A percentile compares a stretch with the other conserved stretches of the same genome.
phyloP scores from a whole-genome alignment of 2,329 filamentous ascomycete species.

The Fonsecaea multimorphosa region DNA sequence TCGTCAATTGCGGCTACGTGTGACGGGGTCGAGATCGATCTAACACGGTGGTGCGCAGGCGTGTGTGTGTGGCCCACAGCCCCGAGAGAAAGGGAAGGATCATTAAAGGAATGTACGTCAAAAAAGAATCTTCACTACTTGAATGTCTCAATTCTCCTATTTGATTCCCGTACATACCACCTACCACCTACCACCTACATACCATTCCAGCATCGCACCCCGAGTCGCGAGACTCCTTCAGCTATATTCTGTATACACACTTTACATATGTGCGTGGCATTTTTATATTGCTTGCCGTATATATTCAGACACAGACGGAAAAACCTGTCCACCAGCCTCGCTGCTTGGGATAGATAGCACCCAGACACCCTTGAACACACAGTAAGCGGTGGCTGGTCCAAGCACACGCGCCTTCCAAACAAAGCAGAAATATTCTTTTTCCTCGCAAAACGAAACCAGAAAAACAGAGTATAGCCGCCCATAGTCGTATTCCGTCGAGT shows the following conservation, averaged over 20 bases:
- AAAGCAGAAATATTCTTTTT: slow-evolving; percentile 10
- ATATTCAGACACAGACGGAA: neutral
- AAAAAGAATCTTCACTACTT: too few relatives aligned
- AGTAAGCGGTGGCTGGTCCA: neutral
- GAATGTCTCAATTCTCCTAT: neutral
- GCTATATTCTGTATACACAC: neutral
- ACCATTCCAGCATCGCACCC: neutral
- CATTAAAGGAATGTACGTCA: too few relatives aligned
- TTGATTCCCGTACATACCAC: neutral
- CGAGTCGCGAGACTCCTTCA: slow-evolving; percentile 16
- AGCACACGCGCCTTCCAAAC: slow-evolving; percentile 1
- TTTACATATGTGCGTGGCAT: neutral
- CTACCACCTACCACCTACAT: too few relatives aligned
- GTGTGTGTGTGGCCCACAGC: too few relatives aligned
- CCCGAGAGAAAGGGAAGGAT: too few relatives aligned
- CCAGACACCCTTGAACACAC: neutral
- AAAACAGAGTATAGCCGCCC: slow-evolving; percentile 17
- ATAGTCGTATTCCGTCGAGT: slow-evolving; percentile 13
- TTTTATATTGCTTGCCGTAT: slow-evolving; percentile 8
- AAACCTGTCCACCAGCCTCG: neutral
- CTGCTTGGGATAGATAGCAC: neutral
- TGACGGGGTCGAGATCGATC: too few relatives aligned
- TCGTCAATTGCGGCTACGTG: too few relatives aligned
- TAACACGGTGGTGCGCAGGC: too few relatives aligned
- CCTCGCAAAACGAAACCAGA: neutral